Base-by-base conservation (phyloP, 345 rosid genomes). In the Sisymbrium irio region DNA sequence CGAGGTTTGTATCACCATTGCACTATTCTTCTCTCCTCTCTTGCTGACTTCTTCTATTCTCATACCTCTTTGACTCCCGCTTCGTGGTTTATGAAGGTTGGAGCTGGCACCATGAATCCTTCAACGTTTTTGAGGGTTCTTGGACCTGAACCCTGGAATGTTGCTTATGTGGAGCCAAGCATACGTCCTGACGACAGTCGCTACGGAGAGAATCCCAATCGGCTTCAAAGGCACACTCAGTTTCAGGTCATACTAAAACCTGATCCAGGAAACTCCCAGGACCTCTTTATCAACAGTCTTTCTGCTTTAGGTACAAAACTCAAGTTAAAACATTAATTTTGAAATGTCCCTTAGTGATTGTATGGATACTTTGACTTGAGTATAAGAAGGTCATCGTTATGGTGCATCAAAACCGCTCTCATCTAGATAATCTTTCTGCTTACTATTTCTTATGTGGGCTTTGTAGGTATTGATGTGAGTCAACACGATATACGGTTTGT, bases 31-130 rank as follows among this genome's bases (percentile, higher is more conserved):
- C 60, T 66, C 19, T 51, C 45, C 20, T 32, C 20, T 9, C 14
- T n/a, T n/a, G 3, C 9, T 33, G 19, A 57, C 63, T 20, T 27
- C 2, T 3, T 27, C 2, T 27, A 7, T 22, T 25, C 18, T 61
- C 62, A 40, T 41, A 40, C 19, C 27, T 61, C 6, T 27, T 27
- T 11, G 20, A n/a, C 41, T 32, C 20, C 20, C 13, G 7, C 41
- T 22, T 9, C 9, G 5, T 18, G 59, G 9, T 12, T n/a, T 59
- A 12, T 36, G 22, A 62, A 63, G 97, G 98, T 91, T 50, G 98
- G 98, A 79, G 98, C 98, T 2, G 98, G 98, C 44, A 94, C 98
- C 27, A 94, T 94, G 97, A 94, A 94, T 87, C 98, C 98, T 62
- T 76, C 86, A 19, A 94, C 98, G 12, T 94, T 82, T 80, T 77